These are phyloP conservation scores for Stemphylium beticola DNA, from an alignment of 2,329 filamentous ascomycete genomes.

Conservation along the genomic window DNA sequence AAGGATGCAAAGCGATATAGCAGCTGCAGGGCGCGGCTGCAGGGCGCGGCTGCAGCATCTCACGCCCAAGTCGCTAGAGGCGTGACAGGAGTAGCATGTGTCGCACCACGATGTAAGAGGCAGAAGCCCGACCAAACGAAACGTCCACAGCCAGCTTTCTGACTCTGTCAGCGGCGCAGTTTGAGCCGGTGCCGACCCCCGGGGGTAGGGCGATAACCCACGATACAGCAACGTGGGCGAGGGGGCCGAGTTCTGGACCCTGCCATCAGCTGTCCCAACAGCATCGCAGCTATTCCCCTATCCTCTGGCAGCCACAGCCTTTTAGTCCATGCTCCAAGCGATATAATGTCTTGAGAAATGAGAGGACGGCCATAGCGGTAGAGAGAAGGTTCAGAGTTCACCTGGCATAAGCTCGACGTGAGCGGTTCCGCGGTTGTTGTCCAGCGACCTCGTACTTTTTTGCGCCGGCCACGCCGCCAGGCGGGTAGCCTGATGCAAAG, in stretches of 20 bases:
- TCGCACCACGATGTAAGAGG: conserved; percentile 34
- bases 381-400: conserved; percentile 1
- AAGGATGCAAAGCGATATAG: conserved; percentile 3
- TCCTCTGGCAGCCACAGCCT: no score
- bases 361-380: neutral
- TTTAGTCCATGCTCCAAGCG: neutral
- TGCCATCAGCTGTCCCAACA: neutral
- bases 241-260: neutral
- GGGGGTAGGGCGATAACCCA: neutral
- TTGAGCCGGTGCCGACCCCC: neutral
- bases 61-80: conserved; percentile 10
- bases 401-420: conserved; percentile 6
- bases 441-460: conserved; percentile 14
- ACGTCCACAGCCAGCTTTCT: conserved; percentile 18
- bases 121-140: conserved; percentile 25
- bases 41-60: conserved; percentile 14
- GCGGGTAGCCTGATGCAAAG: neutral
- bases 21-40: no score
- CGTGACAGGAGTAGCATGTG: conserved; percentile 22
- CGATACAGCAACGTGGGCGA: neutral
- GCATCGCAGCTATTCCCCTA: neutral
- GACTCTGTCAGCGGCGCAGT: conserved; percentile 12
- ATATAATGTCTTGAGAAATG: neutral
- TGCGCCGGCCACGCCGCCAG: conserved; percentile 15
- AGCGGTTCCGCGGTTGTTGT: conserved; percentile 11